Evolutionary conservation across 2,329 filamentous ascomycete genomes (phyloP), one percentile per base, ranked within the genome.

Genomic region (Cadophora gregata): DNA sequence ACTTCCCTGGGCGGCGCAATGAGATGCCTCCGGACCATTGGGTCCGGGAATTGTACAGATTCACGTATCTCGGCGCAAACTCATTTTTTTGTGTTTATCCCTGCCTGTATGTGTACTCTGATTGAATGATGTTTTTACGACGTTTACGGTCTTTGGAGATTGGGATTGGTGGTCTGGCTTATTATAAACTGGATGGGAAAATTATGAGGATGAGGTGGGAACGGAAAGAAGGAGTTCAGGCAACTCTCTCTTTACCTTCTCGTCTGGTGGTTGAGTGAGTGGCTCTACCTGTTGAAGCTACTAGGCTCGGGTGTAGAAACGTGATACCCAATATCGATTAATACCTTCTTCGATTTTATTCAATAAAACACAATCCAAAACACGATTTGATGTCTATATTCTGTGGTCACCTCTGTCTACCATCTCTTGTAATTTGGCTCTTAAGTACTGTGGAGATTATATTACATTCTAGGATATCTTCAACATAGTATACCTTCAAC

Each of bases 11-110:
- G 55, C 21, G 58, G 58, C 58, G 58, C 42, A 45, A 36, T 27
- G 21, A 47, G 36, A 47, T 93, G 90, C 67, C 86, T 93, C 64
- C 42, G 8, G 79, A 93, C 16, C 92, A 92, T 6, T 21, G 38
- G 38, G 42, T 47, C 12, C 67, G 90, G 89, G 0, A 64, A 89
- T 0, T 70, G 93, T 24, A 91, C 87, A 47, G n/a, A 47, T 21
- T 21, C 38, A 19, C 19, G 0, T 87, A 85, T 64, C 69, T 88
- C 0, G 89, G 89, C 3, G 88, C 87, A 47, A 0, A 83, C 78
- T 0, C 85, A 84, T 68, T 80, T 86, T 21, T 48, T 31, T 60
- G 16, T 9, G n/a, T 33, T 10, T 62, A 38, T 29, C 7, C 36
- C 21, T 21, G 42, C 21, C 7, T 47, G 51, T 33, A 53, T 53